Evolutionary conservation across 805 yeast genomes (phyloP), one percentile per base, ranked within the genome.

Genomic region (Wickerhamomyces alni): DNA sequence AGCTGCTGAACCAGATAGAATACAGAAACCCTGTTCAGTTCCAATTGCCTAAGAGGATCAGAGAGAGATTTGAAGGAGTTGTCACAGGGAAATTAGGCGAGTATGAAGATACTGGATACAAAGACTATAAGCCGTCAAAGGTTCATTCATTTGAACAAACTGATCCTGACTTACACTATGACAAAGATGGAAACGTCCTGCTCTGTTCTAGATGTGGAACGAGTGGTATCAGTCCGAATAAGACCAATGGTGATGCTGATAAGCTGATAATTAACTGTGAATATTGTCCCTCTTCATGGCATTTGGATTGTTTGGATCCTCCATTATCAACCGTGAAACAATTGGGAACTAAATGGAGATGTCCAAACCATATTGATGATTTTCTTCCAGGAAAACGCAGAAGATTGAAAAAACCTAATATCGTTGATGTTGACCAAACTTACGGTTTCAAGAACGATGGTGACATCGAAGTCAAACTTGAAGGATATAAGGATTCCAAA

Each of bases 201-300:
- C 57, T 82, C 35, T 91, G 99, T 61, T 82, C 77, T 55, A 73
- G 72, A 45, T 91, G 99, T 64, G 81, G 82, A 1, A 63, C 66
- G 17, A 79, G 93, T 5, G 93, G 87, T 0, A 62, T 82, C 38
- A 61, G 66, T 13, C 44, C 51, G 1, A 49, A 67, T 18, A 59
- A 66, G 54, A 61, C 67, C 18, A 56, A 59, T 39, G 68, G 68
- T 7, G 64, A 49, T 13, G 53, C 63, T 17, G 72, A 77, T 32
- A 67, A 72, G 36, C 69, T 74, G 27, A 67, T 89, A 16, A 73
- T 80, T 13, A 76, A 75, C 41, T 89, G 98, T 59, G 96, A 87
- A 53, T 84, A 81, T 53, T 89, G 98, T 59, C 69, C 82, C 0
- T 66, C 83, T 4, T 73, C 80, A 15, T 89, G 95, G 94, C 98